These are phyloP conservation scores for Canna indica DNA, from an alignment of 176 grass and related monocot species.

Conservation along the genomic window DNA sequence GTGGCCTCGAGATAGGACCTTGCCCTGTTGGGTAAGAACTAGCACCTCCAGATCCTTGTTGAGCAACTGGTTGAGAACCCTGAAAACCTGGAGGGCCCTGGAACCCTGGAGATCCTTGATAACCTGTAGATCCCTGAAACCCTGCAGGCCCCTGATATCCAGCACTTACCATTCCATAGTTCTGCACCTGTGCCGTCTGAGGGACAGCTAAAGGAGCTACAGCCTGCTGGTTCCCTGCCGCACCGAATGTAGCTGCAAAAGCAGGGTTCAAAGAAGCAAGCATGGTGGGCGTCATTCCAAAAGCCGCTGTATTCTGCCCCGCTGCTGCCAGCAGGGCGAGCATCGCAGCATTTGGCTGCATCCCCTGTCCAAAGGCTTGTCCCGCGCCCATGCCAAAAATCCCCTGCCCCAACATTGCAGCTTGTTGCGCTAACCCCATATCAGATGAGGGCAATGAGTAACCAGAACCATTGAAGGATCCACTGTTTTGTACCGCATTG, in stretches of 20 bases:
- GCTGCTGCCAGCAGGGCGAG: constrained; percentile 84
- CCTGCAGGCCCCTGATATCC: constrained; percentile 41
- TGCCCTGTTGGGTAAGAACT: constrained; percentile 61
- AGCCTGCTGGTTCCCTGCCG: constrained; percentile 37
- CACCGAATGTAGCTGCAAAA: constrained; percentile 70
- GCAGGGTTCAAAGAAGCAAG: constrained; percentile 76
- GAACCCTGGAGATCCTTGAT: constrained; percentile 86
- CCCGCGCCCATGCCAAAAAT: constrained; percentile 35
- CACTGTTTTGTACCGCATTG: not conserved
- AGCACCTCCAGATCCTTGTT: constrained; percentile 31
- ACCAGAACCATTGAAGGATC: constrained; percentile 39
- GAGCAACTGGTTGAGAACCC: constrained; percentile 17
- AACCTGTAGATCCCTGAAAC: constrained; percentile 74
- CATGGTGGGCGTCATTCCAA: constrained; percentile 50
- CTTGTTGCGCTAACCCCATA: constrained; percentile 49
- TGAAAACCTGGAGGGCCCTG: constrained; percentile 58
- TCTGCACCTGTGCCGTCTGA: constrained; percentile 36
- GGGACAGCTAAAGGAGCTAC: constrained; percentile 15
- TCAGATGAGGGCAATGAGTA: constrained; percentile 35
- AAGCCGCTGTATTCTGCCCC: constrained; percentile 66
- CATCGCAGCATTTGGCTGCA: constrained; percentile 77
- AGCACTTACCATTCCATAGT: constrained; percentile 50
- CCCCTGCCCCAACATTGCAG: constrained; percentile 43
- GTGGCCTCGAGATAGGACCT: constrained; percentile 34
- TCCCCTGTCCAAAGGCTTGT: constrained; percentile 37